Evolutionary conservation across 306 rosid genomes (phyloP), one percentile per base, ranked within the genome.

Genomic region (Gillenia trifoliata): DNA sequence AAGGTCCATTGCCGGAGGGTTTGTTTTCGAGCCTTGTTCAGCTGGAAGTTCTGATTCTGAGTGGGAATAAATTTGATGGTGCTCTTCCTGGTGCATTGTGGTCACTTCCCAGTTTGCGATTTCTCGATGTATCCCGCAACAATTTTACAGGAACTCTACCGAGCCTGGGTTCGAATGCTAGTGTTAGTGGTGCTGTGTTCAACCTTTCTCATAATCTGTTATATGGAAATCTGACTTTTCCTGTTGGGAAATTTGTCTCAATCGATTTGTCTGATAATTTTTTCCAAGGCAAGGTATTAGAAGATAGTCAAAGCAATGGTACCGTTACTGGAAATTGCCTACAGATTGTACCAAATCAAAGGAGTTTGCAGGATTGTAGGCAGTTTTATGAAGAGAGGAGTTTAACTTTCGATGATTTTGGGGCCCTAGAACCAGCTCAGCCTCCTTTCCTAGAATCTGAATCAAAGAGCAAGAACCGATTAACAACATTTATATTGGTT

Each of bases 261-360:
- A 72, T 92, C 33, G 97, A 95, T 86, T 81, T 95, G 67, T 88
- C 96, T 28, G 52, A 84, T 66, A 95, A 95, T 81, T 92, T 82
- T 86, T 90, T 95, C 78, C 85, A 87, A 73, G 99, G 97, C 49
- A 71, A 68, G 29, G 79, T 76, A 52, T 74, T 54, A 23, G 75
- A 57, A 66, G 72, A 64, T 72, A 72, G 73, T 82, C 77, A 12
- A 67, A 71, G 79, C 68, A 85, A 78, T 78, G 86, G 47, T 63
- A 83, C 30, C 74, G 78, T 95, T 43, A 45, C 74, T 64, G 77
- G 82, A 64, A 95, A 95, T 82, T 95, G 99, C 81, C 75, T 95
- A 4, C 85, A 63, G 81, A 68, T 5, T 65, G 59, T 73, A 71
- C 61, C 76, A 30, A 78, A 84, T 65, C 99, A 92, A 80, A 90